Conservation (phyloP, 192 early-diverging fungal genomes). For the Mortierella alpina region DNA sequence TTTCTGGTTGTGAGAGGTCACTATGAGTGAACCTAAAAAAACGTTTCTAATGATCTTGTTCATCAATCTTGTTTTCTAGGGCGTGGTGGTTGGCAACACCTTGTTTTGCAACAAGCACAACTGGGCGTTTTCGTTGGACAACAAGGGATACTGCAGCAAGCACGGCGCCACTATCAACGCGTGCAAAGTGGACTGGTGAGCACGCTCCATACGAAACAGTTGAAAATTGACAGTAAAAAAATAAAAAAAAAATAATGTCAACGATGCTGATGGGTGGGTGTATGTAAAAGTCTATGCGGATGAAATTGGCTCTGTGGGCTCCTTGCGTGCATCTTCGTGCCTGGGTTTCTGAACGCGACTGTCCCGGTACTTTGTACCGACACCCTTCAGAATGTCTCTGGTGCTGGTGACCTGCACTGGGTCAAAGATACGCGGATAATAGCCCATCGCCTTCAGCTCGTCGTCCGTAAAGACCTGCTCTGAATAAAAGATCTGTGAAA, state of each 20-base stretch:
- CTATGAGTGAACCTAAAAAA: neutral
- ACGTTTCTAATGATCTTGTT: neutral
- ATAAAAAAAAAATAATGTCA: too few species aligned
- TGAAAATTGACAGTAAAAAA: neutral
- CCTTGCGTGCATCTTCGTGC: too few species aligned
- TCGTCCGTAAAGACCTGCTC: slow-evolving; percentile 16
- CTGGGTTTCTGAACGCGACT: too few species aligned
- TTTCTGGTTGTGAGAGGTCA: neutral
- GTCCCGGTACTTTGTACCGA: neutral
- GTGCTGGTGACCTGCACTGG: neutral
- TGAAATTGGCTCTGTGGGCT: too few species aligned
- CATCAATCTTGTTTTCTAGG: slow-evolving; percentile 34
- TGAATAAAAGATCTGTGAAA: slow-evolving; percentile 23
- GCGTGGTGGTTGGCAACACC: slow-evolving; percentile 62
- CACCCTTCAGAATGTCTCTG: slow-evolving; percentile 1
- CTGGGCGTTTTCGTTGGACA: slow-evolving; percentile 54
- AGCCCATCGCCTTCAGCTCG: slow-evolving; percentile 29
- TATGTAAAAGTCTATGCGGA: too few species aligned
- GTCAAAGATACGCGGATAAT: slow-evolving; percentile 32
- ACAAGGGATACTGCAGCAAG: slow-evolving; percentile 52
- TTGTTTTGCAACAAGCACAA: slow-evolving; percentile 64
- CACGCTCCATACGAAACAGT: neutral
- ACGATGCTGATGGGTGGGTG: too few species aligned
- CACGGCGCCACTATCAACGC: slow-evolving; percentile 53
- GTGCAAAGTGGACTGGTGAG: slow-evolving; percentile 60